Evolutionary conservation across 495 filamentous ascomycete genomes (phyloP).

Genomic region (Trypethelium eluteriae): DNA sequence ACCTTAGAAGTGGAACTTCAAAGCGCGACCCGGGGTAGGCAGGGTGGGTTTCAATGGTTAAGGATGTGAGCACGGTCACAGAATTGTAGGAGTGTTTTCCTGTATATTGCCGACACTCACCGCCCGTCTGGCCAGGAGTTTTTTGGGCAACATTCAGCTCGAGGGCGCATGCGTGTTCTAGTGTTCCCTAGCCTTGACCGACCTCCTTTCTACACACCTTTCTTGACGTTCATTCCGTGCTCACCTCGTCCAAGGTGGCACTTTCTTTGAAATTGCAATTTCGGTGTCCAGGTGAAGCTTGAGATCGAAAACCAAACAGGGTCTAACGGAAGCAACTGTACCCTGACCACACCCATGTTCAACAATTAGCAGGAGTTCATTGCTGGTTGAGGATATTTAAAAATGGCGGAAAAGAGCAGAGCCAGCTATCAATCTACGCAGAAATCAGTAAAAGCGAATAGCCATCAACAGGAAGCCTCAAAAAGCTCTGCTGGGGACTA

Average conservation of each 20-base stretch:
- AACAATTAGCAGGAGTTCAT: not conserved
- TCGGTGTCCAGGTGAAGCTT: not conserved
- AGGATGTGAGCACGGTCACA: no score
- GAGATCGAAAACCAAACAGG: not conserved
- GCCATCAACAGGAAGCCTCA: not conserved
- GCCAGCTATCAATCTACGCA: not conserved
- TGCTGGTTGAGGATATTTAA: not conserved
- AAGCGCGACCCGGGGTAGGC: not conserved
- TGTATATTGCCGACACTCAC: conserved; percentile 2
- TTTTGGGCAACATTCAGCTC: not conserved
- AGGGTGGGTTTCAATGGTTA: not conserved
- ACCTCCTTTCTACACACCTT: not conserved
- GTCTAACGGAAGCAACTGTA: not conserved
- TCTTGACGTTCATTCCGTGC: not conserved
- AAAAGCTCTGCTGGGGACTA: conserved; percentile 42
- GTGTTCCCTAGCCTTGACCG: not conserved
- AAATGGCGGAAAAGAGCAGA: not conserved
- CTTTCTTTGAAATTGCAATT: not conserved
- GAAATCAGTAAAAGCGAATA: not conserved
- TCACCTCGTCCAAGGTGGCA: not conserved
- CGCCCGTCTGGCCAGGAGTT: not conserved
- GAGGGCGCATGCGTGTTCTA: not conserved
- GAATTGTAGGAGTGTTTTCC: not conserved
- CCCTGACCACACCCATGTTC: not conserved
- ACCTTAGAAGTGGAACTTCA: not conserved